These are phyloP conservation scores for Periconia digitata DNA, from an alignment of 2,329 filamentous ascomycete genomes.

Conservation along the genomic window DNA sequence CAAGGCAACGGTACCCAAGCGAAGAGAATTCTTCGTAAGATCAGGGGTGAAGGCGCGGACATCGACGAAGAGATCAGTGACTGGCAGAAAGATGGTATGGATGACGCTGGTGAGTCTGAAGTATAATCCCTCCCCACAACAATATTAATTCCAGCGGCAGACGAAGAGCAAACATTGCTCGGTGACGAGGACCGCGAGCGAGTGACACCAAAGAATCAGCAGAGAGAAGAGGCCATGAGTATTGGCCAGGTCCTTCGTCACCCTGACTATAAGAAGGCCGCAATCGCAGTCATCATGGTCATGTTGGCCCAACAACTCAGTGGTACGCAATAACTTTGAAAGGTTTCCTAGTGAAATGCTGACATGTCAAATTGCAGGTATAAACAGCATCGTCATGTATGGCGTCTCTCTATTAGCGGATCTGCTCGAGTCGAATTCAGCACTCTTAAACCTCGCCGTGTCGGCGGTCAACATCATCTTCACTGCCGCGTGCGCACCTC, in stretches of 20 bases:
- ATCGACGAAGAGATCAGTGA: conserved; percentile 71
- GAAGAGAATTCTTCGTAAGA: conserved; percentile 68
- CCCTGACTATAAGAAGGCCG: conserved; percentile 73
- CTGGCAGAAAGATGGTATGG: conserved; percentile 43
- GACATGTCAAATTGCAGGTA: conserved; percentile 47
- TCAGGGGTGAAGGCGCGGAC: conserved; percentile 69
- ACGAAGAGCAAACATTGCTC: conserved; percentile 74
- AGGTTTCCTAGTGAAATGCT: neutral
- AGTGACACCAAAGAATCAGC: conserved; percentile 24
- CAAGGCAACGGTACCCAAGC: conserved; percentile 64
- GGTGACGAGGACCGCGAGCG: conserved; percentile 39
- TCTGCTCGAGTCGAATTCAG: conserved; percentile 78
- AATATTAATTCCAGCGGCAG: conserved; percentile 29
- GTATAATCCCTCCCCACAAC: conserved; percentile 3
- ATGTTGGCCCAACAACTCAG: conserved; percentile 94
- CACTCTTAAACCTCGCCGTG: conserved; percentile 82
- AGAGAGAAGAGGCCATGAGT: conserved; percentile 42
- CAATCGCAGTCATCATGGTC: conserved; percentile 85
- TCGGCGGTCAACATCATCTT: conserved; percentile 84
- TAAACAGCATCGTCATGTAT: conserved; percentile 99
- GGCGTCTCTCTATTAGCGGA: conserved; percentile 84
- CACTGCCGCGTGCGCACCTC: conserved; percentile 77
- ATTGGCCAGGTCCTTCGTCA: conserved; percentile 64
- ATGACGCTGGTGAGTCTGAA: conserved; percentile 29
- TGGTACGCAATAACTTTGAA: conserved; percentile 40